Evolutionary conservation across 2,329 filamentous ascomycete species (phyloP).

Genomic region (Zymoseptoria brevis): DNA sequence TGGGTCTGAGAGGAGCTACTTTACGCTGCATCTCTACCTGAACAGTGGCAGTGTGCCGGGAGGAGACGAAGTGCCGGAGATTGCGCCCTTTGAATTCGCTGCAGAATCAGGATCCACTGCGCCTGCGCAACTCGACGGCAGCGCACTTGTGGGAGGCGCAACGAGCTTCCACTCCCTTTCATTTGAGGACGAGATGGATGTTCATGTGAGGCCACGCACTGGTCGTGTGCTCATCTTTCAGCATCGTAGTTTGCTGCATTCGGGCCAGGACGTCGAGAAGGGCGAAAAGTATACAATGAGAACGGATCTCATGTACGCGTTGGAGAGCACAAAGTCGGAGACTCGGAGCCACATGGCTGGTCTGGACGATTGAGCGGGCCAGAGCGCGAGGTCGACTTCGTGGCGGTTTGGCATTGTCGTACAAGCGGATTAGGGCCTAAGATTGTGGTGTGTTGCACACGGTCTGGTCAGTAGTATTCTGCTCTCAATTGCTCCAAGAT

Average conservation of each 20-base stretch:
- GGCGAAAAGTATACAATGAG: slow-evolving; percentile 50
- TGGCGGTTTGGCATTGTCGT: neutral
- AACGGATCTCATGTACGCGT: slow-evolving; percentile 48
- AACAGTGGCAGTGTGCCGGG: slow-evolving; percentile 13
- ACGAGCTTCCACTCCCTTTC: slow-evolving; percentile 42
- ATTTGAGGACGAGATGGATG: slow-evolving; percentile 24
- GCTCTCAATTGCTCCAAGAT: neutral
- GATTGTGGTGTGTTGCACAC: neutral
- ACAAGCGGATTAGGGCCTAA: neutral
- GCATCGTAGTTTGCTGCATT: slow-evolving; percentile 45
- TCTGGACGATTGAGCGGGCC: slow-evolving; percentile 5
- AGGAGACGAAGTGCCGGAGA: slow-evolving; percentile 11
- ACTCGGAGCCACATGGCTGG: slow-evolving; percentile 11
- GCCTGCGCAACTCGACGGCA: neutral
- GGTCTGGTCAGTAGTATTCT: neutral
- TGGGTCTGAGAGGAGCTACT: slow-evolving; percentile 43
- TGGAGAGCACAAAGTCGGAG: slow-evolving; percentile 18
- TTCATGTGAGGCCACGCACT: slow-evolving; percentile 43
- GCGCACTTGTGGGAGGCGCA: slow-evolving; percentile 43
- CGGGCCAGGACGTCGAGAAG: slow-evolving; percentile 46
- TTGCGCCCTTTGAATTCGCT: neutral
- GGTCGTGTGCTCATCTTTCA: slow-evolving; percentile 51
- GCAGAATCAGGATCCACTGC: neutral
- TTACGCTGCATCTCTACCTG: slow-evolving; percentile 49
- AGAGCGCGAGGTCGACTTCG: neutral